phyloP scores from a whole-genome alignment of 352 stramenopile species.

The Phytopythium chamaehyphon region DNA sequence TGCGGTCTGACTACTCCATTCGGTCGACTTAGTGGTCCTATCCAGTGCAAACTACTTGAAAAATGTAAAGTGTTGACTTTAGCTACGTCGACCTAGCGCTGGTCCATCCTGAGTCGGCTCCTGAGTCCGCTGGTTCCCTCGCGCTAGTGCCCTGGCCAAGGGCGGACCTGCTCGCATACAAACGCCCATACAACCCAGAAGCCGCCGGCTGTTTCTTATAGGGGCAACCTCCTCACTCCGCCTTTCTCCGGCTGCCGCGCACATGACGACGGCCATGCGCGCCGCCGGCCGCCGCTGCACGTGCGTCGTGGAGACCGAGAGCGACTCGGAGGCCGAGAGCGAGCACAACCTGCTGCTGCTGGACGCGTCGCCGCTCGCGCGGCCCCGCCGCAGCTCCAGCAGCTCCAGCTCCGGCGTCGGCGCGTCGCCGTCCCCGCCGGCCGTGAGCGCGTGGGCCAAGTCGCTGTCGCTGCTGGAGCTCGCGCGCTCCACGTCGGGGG shows the following conservation, averaged over 20 bases:
- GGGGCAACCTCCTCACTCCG: too few species aligned
- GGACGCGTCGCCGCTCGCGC: conserved; percentile 1
- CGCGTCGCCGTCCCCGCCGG: conserved; percentile 1
- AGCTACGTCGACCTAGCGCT: too few species aligned
- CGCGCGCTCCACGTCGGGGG: conserved; percentile 26
- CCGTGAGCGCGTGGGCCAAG: conserved; percentile 12
- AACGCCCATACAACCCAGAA: neutral
- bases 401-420: neutral
- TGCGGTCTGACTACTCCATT: neutral
- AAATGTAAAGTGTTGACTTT: neutral
- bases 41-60: neutral
- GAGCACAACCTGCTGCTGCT: conserved; percentile 12
- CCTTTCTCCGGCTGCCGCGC: neutral
- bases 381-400: conserved; percentile 2
- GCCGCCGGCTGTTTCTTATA: neutral
- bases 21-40: neutral
- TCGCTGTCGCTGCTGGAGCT: conserved; percentile 32
- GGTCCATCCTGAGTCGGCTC: too few species aligned
- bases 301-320: conserved; percentile 65
- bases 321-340: conserved; percentile 63
- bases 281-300: conserved; percentile 62
- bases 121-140: neutral
- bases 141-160: neutral
- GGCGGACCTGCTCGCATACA: neutral
- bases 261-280: conserved; percentile 7